Evolutionary conservation across 2,329 filamentous ascomycete species (phyloP).

Genomic region (Thermoascus crustaceus): DNA sequence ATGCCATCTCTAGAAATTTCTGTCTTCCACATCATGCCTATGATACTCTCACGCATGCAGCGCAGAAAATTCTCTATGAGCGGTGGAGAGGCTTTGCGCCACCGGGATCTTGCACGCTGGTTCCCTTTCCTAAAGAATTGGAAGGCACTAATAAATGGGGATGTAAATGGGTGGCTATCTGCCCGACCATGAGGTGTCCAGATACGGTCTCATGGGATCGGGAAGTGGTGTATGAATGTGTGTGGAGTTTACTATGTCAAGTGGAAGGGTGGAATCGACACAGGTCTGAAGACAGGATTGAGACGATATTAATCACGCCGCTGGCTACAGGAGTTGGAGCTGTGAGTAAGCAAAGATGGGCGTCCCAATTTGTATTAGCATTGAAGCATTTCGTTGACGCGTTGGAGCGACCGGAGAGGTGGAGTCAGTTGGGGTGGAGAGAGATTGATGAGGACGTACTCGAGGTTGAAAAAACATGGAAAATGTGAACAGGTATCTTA

Average conservation of each 20-base stretch:
- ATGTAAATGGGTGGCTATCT: conserved; percentile 41
- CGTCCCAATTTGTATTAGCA: conserved; percentile 43
- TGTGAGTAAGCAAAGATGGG: conserved; percentile 43
- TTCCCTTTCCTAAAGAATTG: conserved; percentile 37
- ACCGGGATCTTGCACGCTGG: conserved; percentile 43
- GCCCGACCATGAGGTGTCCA: conserved; percentile 48
- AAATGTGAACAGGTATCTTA: too few species aligned
- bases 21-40: conserved; percentile 38
- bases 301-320: conserved; percentile 44
- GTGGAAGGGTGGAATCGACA: conserved; percentile 42
- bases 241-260: conserved; percentile 45
- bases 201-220: conserved; percentile 40
- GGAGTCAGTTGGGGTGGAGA: conserved; percentile 34
- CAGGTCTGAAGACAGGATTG: conserved; percentile 24
- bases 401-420: conserved; percentile 34
- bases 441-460: conserved; percentile 16
- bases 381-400: conserved; percentile 47
- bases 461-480: conserved; percentile 23
- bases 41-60: conserved; percentile 39
- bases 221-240: conserved; percentile 47
- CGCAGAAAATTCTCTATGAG: conserved; percentile 39
- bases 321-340: conserved; percentile 43
- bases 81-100: conserved; percentile 45
- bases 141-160: conserved; percentile 32
- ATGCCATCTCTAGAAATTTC: conserved; percentile 45